phyloP scores from a whole-genome alignment of 1,139 yeast species.

The Saccharomyces hybrid region DNA sequence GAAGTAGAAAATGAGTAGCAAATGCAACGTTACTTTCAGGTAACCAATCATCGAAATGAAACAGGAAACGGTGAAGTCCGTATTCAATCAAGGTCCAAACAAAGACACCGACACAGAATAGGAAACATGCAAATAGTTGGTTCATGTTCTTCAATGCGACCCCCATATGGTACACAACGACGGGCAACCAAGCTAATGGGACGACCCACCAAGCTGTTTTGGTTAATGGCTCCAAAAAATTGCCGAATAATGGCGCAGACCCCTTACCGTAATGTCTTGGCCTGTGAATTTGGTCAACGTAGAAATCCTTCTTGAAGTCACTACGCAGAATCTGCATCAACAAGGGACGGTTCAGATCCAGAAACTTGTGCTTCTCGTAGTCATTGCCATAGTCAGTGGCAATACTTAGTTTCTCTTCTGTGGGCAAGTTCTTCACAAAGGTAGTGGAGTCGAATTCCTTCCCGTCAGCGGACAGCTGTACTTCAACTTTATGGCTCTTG shows the following conservation, averaged over 20 bases:
- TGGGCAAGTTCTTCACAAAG: constrained; percentile 55
- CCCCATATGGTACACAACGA: constrained; percentile 47
- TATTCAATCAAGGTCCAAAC: constrained; percentile 93
- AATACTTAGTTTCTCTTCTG: constrained; percentile 62
- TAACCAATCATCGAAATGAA: constrained; percentile 79
- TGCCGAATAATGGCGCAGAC: constrained; percentile 81
- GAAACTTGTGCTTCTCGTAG: constrained; percentile 67
- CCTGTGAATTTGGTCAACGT: constrained; percentile 91
- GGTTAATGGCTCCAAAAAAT: constrained; percentile 62
- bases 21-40: constrained; percentile 74
- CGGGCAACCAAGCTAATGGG: constrained; percentile 85
- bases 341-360: constrained; percentile 78
- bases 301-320: constrained; percentile 75
- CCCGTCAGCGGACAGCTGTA: constrained; percentile 28
- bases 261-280: constrained; percentile 93
- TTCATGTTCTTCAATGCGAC: constrained; percentile 37
- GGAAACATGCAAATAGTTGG: constrained; percentile 29
- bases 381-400: constrained; percentile 75
- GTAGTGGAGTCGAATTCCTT: constrained; percentile 40
- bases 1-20: constrained; percentile 79
- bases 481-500: constrained; percentile 36
- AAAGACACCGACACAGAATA: constrained; percentile 59
- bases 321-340: constrained; percentile 70
- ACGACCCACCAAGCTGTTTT: constrained; percentile 76
- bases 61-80: constrained; percentile 76